These are phyloP conservation scores for Fusarium nanum DNA, from an alignment of 2,329 filamentous ascomycete species.

Conservation along the genomic window DNA sequence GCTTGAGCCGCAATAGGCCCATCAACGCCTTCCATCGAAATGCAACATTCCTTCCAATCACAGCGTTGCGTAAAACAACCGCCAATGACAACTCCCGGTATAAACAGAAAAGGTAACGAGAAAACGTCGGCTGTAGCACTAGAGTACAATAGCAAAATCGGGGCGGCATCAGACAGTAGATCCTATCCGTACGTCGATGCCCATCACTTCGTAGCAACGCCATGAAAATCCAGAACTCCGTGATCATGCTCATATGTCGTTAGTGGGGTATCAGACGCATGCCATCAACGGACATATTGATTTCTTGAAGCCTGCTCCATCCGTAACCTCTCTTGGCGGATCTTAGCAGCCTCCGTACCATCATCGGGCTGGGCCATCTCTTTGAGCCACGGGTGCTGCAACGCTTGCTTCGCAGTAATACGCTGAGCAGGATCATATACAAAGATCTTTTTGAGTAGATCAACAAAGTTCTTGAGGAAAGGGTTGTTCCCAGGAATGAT, in stretches of 20 bases:
- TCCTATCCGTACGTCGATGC: slow-evolving; percentile 29
- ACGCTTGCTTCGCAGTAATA: slow-evolving; percentile 74
- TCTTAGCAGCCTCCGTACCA: slow-evolving; percentile 75
- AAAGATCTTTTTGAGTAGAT: slow-evolving; percentile 74
- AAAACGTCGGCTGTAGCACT: slow-evolving; percentile 46
- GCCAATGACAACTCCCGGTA: slow-evolving; percentile 42
- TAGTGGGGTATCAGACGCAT: slow-evolving; percentile 38
- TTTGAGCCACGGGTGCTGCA: slow-evolving; percentile 76
- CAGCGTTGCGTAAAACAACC: slow-evolving; percentile 40
- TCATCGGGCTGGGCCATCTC: slow-evolving; percentile 72
- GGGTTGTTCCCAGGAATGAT: slow-evolving; percentile 70
- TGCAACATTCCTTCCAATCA: slow-evolving; percentile 39
- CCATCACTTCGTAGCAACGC: slow-evolving; percentile 43
- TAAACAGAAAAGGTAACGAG: slow-evolving; percentile 34
- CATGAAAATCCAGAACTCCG: slow-evolving; percentile 46
- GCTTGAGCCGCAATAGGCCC: slow-evolving; percentile 35
- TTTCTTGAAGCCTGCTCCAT: slow-evolving; percentile 50
- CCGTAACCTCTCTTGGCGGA: slow-evolving; percentile 65
- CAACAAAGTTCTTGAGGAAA: slow-evolving; percentile 72
- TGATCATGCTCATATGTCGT: slow-evolving; percentile 51
- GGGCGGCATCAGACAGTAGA: slow-evolving; percentile 38
- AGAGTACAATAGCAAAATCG: slow-evolving; percentile 48
- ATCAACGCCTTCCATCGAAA: slow-evolving; percentile 37
- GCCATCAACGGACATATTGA: slow-evolving; percentile 44
- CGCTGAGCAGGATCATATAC: slow-evolving; percentile 74